phyloP scores from a whole-genome alignment of 495 filamentous ascomycete genomes.

The Penicillium angulare region DNA sequence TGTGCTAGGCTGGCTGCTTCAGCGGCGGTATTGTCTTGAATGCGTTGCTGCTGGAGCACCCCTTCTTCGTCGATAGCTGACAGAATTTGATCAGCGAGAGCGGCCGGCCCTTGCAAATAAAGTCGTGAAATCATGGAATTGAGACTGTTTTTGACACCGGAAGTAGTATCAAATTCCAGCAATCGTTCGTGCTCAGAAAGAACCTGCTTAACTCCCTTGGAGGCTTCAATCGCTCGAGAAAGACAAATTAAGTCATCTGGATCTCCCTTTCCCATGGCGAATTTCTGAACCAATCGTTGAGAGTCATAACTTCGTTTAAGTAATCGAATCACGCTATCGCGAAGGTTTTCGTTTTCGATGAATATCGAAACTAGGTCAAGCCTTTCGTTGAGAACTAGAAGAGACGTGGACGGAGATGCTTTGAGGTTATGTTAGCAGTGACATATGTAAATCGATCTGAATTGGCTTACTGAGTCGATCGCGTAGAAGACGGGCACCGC shows the following conservation, averaged over 20 bases:
- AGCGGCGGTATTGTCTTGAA: conserved; percentile 68
- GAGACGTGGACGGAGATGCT: conserved; percentile 81
- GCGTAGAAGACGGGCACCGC: conserved; percentile 78
- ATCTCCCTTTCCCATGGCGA: conserved; percentile 87
- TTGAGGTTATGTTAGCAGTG: conserved; percentile 12
- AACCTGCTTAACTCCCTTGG: conserved; percentile 61
- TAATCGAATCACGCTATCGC: conserved; percentile 63
- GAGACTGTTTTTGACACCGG: conserved; percentile 36
- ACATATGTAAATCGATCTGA: background rate
- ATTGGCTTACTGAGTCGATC: conserved; percentile 69
- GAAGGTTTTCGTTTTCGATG: conserved; percentile 57
- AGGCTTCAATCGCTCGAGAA: conserved; percentile 76
- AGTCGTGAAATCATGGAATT: conserved; percentile 57
- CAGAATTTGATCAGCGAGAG: conserved; percentile 67
- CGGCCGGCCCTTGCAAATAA: conserved; percentile 62
- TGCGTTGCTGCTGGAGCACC: conserved; percentile 70
- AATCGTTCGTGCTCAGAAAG: conserved; percentile 27
- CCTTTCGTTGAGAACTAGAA: conserved; percentile 73
- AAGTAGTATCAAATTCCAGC: conserved; percentile 13
- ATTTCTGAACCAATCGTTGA: conserved; percentile 87
- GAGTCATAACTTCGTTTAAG: conserved; percentile 80
- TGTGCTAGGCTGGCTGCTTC: conserved; percentile 67
- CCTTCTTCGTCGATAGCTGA: conserved; percentile 92
- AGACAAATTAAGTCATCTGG: conserved; percentile 87
- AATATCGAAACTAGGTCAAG: conserved; percentile 81